phyloP scores from a whole-genome alignment of 345 rosid genomes.

The Psidium guajava region DNA sequence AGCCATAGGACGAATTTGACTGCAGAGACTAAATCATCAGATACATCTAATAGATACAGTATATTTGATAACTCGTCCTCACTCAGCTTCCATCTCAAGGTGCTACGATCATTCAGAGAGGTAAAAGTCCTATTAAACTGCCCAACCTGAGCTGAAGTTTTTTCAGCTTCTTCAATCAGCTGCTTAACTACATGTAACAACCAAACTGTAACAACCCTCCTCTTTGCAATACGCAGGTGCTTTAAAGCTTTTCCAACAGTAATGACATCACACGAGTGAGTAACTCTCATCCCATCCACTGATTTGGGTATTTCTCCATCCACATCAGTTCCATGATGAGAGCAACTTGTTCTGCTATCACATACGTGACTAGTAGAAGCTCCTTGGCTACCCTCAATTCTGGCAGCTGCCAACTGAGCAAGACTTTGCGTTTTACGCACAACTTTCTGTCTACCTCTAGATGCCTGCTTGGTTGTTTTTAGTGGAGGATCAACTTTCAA shows the following conservation, averaged over 20 bases:
- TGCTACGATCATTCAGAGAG: constrained; percentile 48
- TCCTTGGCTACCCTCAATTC: constrained; percentile 97
- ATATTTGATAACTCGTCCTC: constrained; percentile 78
- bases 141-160: constrained; percentile 43
- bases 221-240: constrained; percentile 63
- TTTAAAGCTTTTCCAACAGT: constrained; percentile 68
- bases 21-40: constrained; percentile 61
- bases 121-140: constrained; percentile 45
- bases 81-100: constrained; percentile 71
- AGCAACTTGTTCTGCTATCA: constrained; percentile 66
- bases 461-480: constrained; percentile 59
- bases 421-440: constrained; percentile 84
- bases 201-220: constrained; percentile 71
- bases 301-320: constrained; percentile 56
- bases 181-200: constrained; percentile 56
- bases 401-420: constrained; percentile 84
- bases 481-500: constrained; percentile 55
- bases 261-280: constrained; percentile 41
- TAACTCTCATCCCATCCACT: constrained; percentile 40
- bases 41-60: constrained; percentile 69
- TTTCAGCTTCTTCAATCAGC: constrained; percentile 74
- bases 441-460: constrained; percentile 78
- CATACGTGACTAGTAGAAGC: constrained; percentile 92
- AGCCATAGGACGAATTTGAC: constrained; percentile 85
- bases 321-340: constrained; percentile 58